Evolutionary conservation across 768 basidiomycete genomes (phyloP).

Genomic region (Mycena chlorophos): DNA sequence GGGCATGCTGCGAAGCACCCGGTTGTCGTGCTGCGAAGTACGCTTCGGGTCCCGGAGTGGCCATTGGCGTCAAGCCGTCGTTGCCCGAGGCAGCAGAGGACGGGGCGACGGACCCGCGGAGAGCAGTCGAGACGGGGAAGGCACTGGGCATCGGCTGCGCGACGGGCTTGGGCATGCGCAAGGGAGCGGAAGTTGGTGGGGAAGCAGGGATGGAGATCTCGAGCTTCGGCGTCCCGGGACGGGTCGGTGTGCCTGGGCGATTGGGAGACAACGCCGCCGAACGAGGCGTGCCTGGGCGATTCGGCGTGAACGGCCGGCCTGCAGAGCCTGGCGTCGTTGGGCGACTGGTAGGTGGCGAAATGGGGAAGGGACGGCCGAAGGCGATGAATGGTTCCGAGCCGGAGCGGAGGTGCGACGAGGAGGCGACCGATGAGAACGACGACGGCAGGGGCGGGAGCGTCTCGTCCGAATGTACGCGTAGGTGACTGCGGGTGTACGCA

Average conservation of each 20-base stretch:
- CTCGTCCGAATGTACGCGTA: no score
- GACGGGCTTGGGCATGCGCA: not conserved
- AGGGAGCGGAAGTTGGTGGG: not conserved
- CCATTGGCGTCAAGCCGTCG: not conserved
- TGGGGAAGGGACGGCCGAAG: no score
- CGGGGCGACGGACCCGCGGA: not conserved
- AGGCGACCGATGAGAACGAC: no score
- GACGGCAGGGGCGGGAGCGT: no score
- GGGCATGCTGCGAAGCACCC: not conserved
- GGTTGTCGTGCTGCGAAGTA: not conserved
- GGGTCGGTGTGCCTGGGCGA: not conserved
- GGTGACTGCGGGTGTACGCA: no score
- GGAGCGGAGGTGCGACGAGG: no score
- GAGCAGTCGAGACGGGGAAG: not conserved
- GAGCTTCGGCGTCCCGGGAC: not conserved
- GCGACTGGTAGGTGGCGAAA: no score
- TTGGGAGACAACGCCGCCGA: no score
- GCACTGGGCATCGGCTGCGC: not conserved
- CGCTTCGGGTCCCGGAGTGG: not conserved
- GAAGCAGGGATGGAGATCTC: not conserved
- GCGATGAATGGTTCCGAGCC: no score
- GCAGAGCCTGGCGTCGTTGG: no score
- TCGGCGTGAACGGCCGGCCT: no score
- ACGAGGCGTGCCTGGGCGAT: no score
- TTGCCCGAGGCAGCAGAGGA: not conserved